phyloP scores from a whole-genome alignment of 2,329 filamentous ascomycete genomes.

The Cercospora sp. region DNA sequence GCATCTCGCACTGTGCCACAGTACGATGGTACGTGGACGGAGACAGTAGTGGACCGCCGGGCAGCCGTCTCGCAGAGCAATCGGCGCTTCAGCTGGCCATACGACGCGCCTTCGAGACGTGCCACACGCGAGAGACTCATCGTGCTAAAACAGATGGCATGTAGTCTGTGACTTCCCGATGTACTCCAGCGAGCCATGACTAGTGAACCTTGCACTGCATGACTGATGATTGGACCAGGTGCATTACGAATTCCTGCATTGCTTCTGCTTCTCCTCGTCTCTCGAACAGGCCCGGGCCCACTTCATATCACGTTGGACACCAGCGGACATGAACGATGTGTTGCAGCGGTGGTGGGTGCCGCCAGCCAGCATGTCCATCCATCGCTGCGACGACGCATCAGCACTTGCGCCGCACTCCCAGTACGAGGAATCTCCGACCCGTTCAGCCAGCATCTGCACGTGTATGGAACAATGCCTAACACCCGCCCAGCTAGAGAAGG shows the following conservation, averaged over 20 bases:
- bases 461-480: neutral
- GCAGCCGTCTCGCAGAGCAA: neutral
- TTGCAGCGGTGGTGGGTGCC: neutral
- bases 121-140: neutral
- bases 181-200: conserved; percentile 3
- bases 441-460: neutral
- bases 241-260: conserved; percentile 9
- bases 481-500: neutral
- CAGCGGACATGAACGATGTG: neutral
- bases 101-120: neutral
- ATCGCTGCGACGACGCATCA: conserved; percentile 12
- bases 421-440: neutral
- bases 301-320: conserved; percentile 5
- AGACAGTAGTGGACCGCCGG: neutral
- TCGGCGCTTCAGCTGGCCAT: neutral
- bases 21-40: neutral
- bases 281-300: neutral
- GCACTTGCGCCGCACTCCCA: neutral
- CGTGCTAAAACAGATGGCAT: conserved; percentile 1
- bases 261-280: conserved; percentile 5
- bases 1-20: conserved; percentile 10
- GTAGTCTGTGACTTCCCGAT: conserved; percentile 10
- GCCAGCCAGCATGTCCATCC: conserved; percentile 17
- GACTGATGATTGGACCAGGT: neutral
- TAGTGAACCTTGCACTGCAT: conserved; percentile 12